Evolutionary conservation across 441 rosid genomes (phyloP), one percentile per base, ranked within the genome.

Genomic region (Isatis lusitanica): DNA sequence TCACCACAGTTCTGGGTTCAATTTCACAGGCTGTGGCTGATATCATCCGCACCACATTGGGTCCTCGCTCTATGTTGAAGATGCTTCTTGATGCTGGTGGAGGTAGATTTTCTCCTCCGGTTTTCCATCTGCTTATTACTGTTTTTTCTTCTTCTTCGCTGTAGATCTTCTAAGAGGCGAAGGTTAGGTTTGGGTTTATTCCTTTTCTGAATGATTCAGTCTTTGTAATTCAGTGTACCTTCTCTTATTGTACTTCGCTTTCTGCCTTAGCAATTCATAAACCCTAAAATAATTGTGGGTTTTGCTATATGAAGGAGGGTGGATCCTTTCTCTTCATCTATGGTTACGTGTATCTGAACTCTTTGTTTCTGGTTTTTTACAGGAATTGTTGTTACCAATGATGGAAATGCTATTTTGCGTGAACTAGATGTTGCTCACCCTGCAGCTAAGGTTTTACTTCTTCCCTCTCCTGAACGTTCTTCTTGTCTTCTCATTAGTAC

Each of bases 321-420:
- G 33, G 12, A 46, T 42, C 10, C 31, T 73, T 62, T 47, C 33
- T 48, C 52, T 18, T 38, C 44, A 30, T 58, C 28, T 26, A 10
- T 5, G 16, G n/a, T 8, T 56, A 11, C 46, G 42, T 7, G 2
- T 67, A 35, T 28, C 46, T 36, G 35, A 53, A 4, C 1, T 42
- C 15, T 58, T 42, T 46, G 24, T 5, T 61, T 68, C 17, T 80
- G 36, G 11, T 28, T 77, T 53, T 21, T 66, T 48, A 66, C 88
- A 93, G 97, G 96, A 48, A 94, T 94, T 72, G 96, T 90, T 43
- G 97, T 94, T 51, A 94, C 97, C 17, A 94, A 94, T 80, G 97
- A 92, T 67, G 98, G 98, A 62, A 92, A 94, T 80, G 91, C 97
- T 36, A 92, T 92, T 71, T 83, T 94, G 15, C 97, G 97, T 76